These are phyloP conservation scores for Phaeosphaeria sp. DNA, from an alignment of 2,329 filamentous ascomycete genomes.

Conservation along the genomic window DNA sequence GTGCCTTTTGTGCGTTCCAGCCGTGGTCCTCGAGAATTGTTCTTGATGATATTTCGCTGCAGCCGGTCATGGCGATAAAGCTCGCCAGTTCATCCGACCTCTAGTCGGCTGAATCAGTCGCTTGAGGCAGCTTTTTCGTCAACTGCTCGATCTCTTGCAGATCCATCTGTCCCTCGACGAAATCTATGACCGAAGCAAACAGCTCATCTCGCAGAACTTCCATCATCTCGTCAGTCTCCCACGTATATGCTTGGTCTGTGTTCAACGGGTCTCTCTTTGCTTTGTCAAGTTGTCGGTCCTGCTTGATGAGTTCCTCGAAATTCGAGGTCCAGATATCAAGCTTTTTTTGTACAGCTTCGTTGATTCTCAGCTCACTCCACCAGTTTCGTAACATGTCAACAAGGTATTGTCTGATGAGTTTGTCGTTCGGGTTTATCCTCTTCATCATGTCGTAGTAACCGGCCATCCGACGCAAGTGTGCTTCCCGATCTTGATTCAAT, in stretches of 20 bases:
- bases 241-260: neutral
- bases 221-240: neutral
- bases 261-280: neutral
- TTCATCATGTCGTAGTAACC: neutral
- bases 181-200: neutral
- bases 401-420: neutral
- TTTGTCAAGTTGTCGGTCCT: neutral
- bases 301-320: neutral
- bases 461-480: neutral
- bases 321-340: neutral
- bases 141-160: neutral
- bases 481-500: no score
- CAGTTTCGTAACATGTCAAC: neutral
- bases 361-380: neutral
- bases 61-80: constrained; percentile 1
- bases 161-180: neutral
- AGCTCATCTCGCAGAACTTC: neutral
- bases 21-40: neutral
- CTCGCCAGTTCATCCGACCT: neutral
- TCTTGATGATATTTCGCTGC: neutral
- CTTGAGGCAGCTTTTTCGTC: neutral
- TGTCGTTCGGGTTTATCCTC: neutral
- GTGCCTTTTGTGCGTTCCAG: neutral
- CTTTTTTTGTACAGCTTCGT: neutral
- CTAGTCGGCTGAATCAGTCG: neutral